These are phyloP conservation scores for Candida pseudofarinosa DNA, from an alignment of 805 yeast species.

Conservation along the genomic window DNA sequence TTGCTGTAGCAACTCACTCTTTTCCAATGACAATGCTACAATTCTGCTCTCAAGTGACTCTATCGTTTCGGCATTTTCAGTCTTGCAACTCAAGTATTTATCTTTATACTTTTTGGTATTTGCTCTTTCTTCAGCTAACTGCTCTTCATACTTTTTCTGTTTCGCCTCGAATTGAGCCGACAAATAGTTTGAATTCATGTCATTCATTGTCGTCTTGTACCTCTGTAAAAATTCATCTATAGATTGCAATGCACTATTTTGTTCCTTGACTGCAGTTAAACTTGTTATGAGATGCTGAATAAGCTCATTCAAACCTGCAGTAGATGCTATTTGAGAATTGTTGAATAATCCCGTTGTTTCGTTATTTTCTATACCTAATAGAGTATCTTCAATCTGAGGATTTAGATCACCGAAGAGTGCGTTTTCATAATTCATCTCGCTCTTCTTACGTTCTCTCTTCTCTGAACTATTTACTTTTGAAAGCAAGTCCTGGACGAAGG, in stretches of 20 bases:
- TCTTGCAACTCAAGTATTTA: slow-evolving; percentile 7
- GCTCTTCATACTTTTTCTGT: slow-evolving; percentile 10
- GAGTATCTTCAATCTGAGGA: slow-evolving; percentile 45
- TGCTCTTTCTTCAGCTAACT: slow-evolving; percentile 14
- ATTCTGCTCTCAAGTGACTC: slow-evolving; percentile 1
- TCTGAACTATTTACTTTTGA: slow-evolving; percentile 6
- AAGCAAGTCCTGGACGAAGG: slow-evolving; percentile 31
- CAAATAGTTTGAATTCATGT: slow-evolving; percentile 21
- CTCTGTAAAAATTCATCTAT: slow-evolving; percentile 51
- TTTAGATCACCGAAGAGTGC: slow-evolving; percentile 62
- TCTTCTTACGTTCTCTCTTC: slow-evolving; percentile 4
- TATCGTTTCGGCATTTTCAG: background rate
- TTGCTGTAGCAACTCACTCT: background rate
- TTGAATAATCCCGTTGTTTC: slow-evolving; percentile 53
- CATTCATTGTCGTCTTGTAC: slow-evolving; percentile 34
- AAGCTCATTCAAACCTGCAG: slow-evolving; percentile 52
- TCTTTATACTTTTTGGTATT: slow-evolving; percentile 12
- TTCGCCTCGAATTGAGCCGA: slow-evolving; percentile 15
- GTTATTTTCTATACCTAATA: slow-evolving; percentile 45
- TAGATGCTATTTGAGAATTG: slow-evolving; percentile 56
- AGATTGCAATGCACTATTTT: slow-evolving; percentile 51
- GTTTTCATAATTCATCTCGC: slow-evolving; percentile 37
- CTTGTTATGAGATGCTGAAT: slow-evolving; percentile 52
- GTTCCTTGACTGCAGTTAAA: slow-evolving; percentile 55
- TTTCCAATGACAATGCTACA: background rate